Evolutionary conservation across 1,139 yeast genomes (phyloP).

Genomic region (Hemisphaericaspora lyxosophila): DNA sequence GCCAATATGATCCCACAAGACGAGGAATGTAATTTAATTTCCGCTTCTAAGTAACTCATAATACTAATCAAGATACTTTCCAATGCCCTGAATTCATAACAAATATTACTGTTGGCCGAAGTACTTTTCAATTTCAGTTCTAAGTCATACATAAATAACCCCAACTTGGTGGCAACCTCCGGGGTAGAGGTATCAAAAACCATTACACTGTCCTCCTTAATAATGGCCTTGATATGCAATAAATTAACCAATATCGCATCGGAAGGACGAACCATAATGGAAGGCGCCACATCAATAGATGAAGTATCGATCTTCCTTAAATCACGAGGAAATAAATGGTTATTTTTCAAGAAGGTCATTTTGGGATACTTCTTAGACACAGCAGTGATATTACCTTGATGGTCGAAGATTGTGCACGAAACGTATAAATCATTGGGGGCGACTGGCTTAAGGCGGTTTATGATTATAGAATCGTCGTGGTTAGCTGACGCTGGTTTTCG

Average conservation of each 20-base stretch:
- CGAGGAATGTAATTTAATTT: conserved; percentile 70
- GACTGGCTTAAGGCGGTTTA: conserved; percentile 49
- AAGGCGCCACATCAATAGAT: conserved; percentile 84
- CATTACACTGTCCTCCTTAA: conserved; percentile 76
- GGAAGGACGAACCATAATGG: conserved; percentile 70
- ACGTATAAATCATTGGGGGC: conserved; percentile 59
- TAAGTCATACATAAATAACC: conserved; percentile 82
- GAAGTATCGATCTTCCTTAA: conserved; percentile 86
- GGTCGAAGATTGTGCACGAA: conserved; percentile 73
- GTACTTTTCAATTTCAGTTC: conserved; percentile 69
- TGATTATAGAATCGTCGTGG: conserved; percentile 12
- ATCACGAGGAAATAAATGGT: conserved; percentile 79
- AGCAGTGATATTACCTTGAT: conserved; percentile 66
- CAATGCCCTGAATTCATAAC: conserved; percentile 84
- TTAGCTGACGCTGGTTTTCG: neutral
- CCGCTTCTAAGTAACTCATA: conserved; percentile 80
- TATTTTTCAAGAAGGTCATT: conserved; percentile 69
- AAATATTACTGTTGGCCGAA: conserved; percentile 25
- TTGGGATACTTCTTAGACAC: conserved; percentile 79
- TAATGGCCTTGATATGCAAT: conserved; percentile 82
- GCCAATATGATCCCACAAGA: conserved; percentile 75
- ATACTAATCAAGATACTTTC: conserved; percentile 87
- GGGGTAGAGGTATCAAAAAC: conserved; percentile 74
- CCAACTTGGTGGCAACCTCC: conserved; percentile 57
- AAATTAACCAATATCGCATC: conserved; percentile 78